Conservation (phyloP, 2,329 filamentous ascomycete species). For the Didymella glomerata region DNA sequence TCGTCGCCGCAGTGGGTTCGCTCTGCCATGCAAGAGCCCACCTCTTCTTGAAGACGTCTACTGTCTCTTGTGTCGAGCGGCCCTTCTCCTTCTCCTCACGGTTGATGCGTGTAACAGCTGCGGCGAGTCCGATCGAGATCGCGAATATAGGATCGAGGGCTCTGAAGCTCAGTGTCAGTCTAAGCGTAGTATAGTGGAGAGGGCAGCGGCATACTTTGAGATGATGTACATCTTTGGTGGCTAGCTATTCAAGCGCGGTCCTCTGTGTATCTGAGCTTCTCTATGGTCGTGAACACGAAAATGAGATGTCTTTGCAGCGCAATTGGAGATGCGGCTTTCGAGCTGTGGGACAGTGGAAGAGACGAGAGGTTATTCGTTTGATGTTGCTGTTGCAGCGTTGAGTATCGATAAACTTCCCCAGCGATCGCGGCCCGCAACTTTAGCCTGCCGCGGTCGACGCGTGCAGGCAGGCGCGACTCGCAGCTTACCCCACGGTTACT, state of each 20-base stretch:
- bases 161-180: constrained; percentile 37
- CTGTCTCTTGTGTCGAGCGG: constrained; percentile 47
- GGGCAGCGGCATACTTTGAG: constrained; percentile 10
- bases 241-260: not conserved
- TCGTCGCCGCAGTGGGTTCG: constrained; percentile 1
- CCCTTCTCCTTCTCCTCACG: constrained; percentile 61
- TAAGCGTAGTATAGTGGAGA: no score
- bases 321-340: not conserved
- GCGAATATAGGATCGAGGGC: constrained; percentile 60
- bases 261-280: not conserved
- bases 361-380: not conserved
- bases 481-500: constrained; percentile 26
- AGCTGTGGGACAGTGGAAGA: not conserved
- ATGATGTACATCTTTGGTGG: constrained; percentile 17
- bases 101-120: constrained; percentile 53
- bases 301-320: not conserved
- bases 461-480: constrained; percentile 14
- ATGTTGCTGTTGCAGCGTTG: constrained; percentile 3
- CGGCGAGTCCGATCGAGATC: constrained; percentile 56
- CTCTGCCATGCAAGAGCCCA: constrained; percentile 43
- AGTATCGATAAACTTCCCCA: constrained; percentile 32
- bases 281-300: not conserved
- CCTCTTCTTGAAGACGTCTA: constrained; percentile 54
- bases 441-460: constrained; percentile 21
- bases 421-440: constrained; percentile 30